phyloP scores from a whole-genome alignment of 2,329 filamentous ascomycete species.

The Fusarium temperatum region DNA sequence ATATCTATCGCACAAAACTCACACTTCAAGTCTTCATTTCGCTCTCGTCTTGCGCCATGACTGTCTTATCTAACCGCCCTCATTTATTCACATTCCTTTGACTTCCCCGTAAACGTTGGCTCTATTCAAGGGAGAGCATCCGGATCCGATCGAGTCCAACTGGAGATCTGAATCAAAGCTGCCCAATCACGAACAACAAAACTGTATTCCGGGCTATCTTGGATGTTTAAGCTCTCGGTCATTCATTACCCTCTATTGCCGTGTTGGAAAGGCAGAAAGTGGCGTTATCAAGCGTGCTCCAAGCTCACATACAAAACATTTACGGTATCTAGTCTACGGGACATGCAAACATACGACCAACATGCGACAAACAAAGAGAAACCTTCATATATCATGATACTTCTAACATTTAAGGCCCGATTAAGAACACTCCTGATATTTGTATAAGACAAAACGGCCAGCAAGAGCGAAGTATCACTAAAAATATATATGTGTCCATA shows the following conservation, averaged over 20 bases:
- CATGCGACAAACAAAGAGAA: conserved; percentile 33
- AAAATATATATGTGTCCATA: neutral
- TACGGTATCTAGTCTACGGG: neutral
- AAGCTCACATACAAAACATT: neutral
- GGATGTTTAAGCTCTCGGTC: neutral
- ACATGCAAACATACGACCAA: conserved; percentile 31
- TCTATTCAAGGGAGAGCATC: neutral
- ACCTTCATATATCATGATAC: conserved; percentile 7
- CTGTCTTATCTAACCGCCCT: neutral
- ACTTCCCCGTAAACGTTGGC: neutral
- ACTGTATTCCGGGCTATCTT: neutral
- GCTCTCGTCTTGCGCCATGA: neutral
- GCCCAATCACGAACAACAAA: neutral
- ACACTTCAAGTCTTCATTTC: neutral
- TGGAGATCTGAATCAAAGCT: neutral
- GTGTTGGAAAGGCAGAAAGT: neutral
- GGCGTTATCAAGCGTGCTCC: neutral
- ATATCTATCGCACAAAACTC: neutral
- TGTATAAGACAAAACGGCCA: neutral
- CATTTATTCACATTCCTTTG: neutral
- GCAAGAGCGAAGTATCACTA: neutral
- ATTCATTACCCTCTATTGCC: neutral
- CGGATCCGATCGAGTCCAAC: neutral
- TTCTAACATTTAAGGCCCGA: neutral
- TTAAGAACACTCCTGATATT: neutral